phyloP scores from a whole-genome alignment of 108 stramenopile species.

The Cyclostephanos tholiformis region DNA sequence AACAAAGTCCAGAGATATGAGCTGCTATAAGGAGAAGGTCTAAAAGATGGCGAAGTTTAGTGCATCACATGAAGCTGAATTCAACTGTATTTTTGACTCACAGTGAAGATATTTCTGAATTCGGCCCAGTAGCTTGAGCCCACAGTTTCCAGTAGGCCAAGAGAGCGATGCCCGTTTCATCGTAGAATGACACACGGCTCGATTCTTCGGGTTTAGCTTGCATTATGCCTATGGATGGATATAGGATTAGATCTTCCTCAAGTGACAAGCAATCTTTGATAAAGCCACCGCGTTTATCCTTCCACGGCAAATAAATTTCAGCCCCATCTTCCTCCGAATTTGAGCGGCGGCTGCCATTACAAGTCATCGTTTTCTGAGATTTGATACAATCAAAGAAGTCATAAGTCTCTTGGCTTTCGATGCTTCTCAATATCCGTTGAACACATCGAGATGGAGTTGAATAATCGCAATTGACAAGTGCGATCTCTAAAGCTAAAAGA shows the following conservation, averaged over 20 bases:
- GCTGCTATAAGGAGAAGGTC: conserved; percentile 22
- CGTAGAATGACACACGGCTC: background rate
- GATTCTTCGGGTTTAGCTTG: conserved; percentile 15
- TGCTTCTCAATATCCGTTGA: conserved; percentile 1
- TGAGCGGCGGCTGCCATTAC: background rate
- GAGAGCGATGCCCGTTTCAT: conserved; percentile 23
- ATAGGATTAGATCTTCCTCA: conserved; percentile 33
- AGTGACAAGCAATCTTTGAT: conserved; percentile 10
- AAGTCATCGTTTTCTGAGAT: background rate
- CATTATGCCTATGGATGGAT: conserved; percentile 6
- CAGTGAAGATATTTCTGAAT: conserved; percentile 7
- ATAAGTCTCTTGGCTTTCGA: conserved; percentile 8
- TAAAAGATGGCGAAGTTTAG: background rate
- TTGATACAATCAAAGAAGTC: conserved; percentile 9
- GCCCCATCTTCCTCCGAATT: background rate
- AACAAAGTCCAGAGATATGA: conserved; percentile 29
- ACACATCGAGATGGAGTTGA: background rate
- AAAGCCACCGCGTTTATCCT: background rate
- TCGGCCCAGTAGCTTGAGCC: background rate
- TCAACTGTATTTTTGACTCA: conserved; percentile 6
- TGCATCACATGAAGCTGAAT: background rate
- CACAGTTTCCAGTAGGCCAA: conserved; percentile 24
- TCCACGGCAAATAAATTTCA: conserved; percentile 10
- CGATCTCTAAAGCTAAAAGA: conserved; percentile 14
- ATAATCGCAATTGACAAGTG: conserved; percentile 5